A percentile compares a stretch with the other conserved stretches of the same genome.
Evolutionary conservation across 139 green algal genomes (phyloP).

Genomic region (Coelastrella sp.): DNA sequence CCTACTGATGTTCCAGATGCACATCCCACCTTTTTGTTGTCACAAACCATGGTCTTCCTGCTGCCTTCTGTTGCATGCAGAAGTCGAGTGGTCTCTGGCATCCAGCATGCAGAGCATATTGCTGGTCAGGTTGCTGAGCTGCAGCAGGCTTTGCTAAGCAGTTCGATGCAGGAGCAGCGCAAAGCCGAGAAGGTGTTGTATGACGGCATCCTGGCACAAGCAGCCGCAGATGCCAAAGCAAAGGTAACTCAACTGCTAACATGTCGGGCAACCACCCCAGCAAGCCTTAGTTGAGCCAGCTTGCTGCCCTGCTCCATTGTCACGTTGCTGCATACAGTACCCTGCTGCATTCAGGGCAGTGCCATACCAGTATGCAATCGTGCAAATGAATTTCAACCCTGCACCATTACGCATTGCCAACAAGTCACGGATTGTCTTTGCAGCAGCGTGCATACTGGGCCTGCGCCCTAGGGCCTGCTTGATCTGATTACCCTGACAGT

Average conservation of each 20-base stretch:
- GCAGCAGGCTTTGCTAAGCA: constrained; percentile 30
- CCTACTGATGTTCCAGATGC: too few species aligned
- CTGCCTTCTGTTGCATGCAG: not conserved
- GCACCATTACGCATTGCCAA: too few species aligned
- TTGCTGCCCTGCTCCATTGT: not conserved
- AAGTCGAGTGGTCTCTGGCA: constrained; percentile 25
- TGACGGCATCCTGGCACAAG: constrained; percentile 38
- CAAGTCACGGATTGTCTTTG: too few species aligned
- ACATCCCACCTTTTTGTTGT: too few species aligned
- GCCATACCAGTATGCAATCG: too few species aligned
- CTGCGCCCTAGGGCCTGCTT: too few species aligned
- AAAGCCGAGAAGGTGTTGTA: constrained; percentile 37
- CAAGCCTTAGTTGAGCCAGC: not conserved
- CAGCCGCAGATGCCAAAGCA: constrained; percentile 26
- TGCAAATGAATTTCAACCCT: too few species aligned
- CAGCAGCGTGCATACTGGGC: too few species aligned
- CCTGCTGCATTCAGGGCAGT: too few species aligned
- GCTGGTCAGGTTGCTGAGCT: constrained; percentile 15
- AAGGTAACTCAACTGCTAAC: not conserved
- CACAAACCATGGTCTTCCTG: too few species aligned
- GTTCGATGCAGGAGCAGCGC: not conserved
- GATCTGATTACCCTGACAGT: too few species aligned
- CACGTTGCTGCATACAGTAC: too few species aligned
- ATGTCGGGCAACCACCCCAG: not conserved
- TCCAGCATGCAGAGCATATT: constrained; percentile 24